These are phyloP conservation scores for Brasenia schreberi DNA, from an alignment of 164 flowering plant genomes.

Conservation along the genomic window DNA sequence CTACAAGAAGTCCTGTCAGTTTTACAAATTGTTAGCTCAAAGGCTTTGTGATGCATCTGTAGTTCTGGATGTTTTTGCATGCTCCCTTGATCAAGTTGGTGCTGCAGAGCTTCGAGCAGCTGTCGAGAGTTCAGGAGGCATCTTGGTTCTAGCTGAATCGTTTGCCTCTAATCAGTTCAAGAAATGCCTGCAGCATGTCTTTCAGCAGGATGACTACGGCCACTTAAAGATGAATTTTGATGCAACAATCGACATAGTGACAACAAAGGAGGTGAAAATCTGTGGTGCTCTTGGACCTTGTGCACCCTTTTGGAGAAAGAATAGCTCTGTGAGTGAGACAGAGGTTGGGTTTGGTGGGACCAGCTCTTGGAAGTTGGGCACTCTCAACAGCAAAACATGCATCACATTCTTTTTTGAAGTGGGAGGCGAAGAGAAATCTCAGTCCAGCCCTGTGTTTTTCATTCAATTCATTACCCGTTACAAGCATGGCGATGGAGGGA, in stretches of 20 bases:
- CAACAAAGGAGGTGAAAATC: constrained; percentile 59
- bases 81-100: constrained; percentile 93
- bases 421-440: constrained; percentile 37
- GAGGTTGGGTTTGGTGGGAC: constrained; percentile 78
- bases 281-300: constrained; percentile 93
- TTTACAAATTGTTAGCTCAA: constrained; percentile 44
- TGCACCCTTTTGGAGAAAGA: constrained; percentile 48
- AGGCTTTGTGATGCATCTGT: constrained; percentile 57
- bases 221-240: constrained; percentile 60
- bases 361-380: constrained; percentile 55
- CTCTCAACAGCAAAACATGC: constrained; percentile 62
- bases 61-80: constrained; percentile 82
- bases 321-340: constrained; percentile 44
- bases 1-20: constrained; percentile 38
- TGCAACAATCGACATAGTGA: constrained; percentile 67
- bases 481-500: constrained; percentile 38
- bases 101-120: constrained; percentile 58
- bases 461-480: constrained; percentile 74
- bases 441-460: constrained; percentile 64
- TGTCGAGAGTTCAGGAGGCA: constrained; percentile 80
- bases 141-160: constrained; percentile 67
- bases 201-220: constrained; percentile 47
- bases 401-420: constrained; percentile 80
- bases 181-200: constrained; percentile 57
- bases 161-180: constrained; percentile 69